A percentile compares a stretch with the other conserved stretches of the same genome.
Evolutionary conservation across 345 rosid genomes (phyloP).

Genomic region (Lumnitzera racemosa): DNA sequence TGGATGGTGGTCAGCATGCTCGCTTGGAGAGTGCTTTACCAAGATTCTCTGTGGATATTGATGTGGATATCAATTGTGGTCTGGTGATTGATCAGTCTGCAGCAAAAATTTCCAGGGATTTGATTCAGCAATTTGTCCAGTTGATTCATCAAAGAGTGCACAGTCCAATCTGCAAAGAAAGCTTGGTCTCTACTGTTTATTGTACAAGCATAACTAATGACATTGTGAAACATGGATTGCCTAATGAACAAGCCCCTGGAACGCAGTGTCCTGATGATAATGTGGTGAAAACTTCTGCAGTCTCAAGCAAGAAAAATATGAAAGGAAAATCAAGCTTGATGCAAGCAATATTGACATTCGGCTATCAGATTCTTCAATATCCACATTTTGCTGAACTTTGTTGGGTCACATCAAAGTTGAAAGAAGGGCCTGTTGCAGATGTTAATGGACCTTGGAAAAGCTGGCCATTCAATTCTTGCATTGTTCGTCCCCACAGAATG

Average conservation of each 20-base stretch:
- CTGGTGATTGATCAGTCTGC: constrained; percentile 53
- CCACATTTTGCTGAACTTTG: constrained; percentile 99
- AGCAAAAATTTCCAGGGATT: constrained; percentile 54
- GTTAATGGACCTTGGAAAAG: constrained; percentile 81
- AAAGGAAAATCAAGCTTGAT: constrained; percentile 70
- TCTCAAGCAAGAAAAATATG: constrained; percentile 36
- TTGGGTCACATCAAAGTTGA: constrained; percentile 91
- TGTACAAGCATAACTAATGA: constrained; percentile 18
- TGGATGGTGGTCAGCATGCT: constrained; percentile 31
- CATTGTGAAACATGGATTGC: constrained; percentile 11
- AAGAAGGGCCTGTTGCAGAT: constrained; percentile 84
- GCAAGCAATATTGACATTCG: constrained; percentile 68
- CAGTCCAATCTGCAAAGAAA: constrained; percentile 14
- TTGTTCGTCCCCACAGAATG: constrained; percentile 52
- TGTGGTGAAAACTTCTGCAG: constrained; percentile 26
- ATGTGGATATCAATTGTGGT: constrained; percentile 42
- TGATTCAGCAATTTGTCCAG: constrained; percentile 58
- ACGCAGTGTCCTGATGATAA: constrained; percentile 26
- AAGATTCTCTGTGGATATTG: constrained; percentile 52
- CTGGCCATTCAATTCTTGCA: constrained; percentile 95
- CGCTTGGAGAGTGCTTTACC: constrained; percentile 44
- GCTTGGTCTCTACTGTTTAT: constrained; percentile 17
- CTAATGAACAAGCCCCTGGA: constrained; percentile 20
- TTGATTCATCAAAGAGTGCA: constrained; percentile 58
- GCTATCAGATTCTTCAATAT: constrained; percentile 75